These are phyloP conservation scores for Euphorbia corollata DNA, from an alignment of 441 rosid species.

Conservation along the genomic window DNA sequence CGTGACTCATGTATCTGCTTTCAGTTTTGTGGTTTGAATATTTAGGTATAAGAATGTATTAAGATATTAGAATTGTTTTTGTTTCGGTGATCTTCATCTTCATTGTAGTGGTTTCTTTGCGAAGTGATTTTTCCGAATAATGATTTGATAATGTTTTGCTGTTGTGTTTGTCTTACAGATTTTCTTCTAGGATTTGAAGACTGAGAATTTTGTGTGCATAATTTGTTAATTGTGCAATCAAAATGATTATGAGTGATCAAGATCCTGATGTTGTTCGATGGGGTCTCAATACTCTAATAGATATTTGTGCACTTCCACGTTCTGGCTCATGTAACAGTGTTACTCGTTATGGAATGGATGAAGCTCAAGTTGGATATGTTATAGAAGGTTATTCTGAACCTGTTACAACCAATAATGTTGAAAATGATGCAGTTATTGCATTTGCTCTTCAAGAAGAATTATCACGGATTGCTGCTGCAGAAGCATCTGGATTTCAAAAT, in stretches of 20 bases:
- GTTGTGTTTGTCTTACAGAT: constrained; percentile 18
- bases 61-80: no score
- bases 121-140: neutral
- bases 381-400: constrained; percentile 51
- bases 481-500: constrained; percentile 39
- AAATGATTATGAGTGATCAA: constrained; percentile 32
- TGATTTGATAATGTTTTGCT: neutral
- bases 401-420: constrained; percentile 30
- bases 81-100: no score
- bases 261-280: constrained; percentile 82
- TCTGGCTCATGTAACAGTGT: constrained; percentile 44
- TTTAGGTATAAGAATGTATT: no score
- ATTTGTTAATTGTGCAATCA: constrained; percentile 13
- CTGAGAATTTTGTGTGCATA: constrained; percentile 10
- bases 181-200: constrained; percentile 1
- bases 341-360: constrained; percentile 42
- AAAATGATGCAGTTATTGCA: constrained; percentile 76
- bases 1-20: no score
- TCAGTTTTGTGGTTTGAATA: no score
- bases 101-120: no score
- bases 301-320: constrained; percentile 48
- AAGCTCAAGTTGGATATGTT: constrained; percentile 41
- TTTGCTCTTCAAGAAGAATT: constrained; percentile 71
- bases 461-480: constrained; percentile 50
- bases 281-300: constrained; percentile 63